A percentile compares a stretch with the other conserved stretches of the same genome.
Conservation (phyloP, 2,329 filamentous ascomycete genomes). For the Trichophyton mentagrophytes region DNA sequence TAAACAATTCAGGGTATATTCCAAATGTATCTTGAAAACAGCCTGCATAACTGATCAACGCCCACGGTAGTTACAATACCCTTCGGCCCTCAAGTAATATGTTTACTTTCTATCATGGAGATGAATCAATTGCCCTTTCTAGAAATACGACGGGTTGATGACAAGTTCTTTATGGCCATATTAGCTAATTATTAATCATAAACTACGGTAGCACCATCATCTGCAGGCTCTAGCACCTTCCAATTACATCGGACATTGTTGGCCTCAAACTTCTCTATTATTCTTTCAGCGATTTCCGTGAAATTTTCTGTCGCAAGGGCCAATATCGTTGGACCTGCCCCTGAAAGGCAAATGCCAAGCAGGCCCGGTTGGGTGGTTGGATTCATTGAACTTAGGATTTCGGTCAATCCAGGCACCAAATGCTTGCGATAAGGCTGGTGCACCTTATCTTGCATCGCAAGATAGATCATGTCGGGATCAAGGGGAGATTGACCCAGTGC, state of each 20-base stretch:
- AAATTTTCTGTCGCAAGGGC: conserved; percentile 87
- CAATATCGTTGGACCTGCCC: conserved; percentile 87
- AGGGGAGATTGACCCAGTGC: conserved; percentile 82
- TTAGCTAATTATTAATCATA: conserved; percentile 13
- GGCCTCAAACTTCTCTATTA: conserved; percentile 59
- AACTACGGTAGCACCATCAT: conserved; percentile 41
- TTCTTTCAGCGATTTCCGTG: conserved; percentile 66
- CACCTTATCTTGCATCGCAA: conserved; percentile 97
- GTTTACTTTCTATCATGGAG: no score
- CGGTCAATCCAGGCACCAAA: conserved; percentile 79
- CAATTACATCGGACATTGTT: conserved; percentile 62
- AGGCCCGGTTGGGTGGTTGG: conserved; percentile 76
- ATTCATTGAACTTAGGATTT: conserved; percentile 84
- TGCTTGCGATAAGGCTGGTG: conserved; percentile 92
- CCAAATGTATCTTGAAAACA: no score
- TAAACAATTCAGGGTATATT: not conserved
- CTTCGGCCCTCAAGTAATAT: no score
- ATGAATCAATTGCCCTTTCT: no score
- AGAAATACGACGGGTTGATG: no score
- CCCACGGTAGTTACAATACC: no score
- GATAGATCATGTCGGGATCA: conserved; percentile 84
- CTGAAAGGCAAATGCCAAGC: conserved; percentile 85
- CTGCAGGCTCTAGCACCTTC: conserved; percentile 77
- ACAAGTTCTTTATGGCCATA: not conserved
- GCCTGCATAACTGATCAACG: no score